Conservation (phyloP, 345 rosid species). For the Populus simonii region DNA sequence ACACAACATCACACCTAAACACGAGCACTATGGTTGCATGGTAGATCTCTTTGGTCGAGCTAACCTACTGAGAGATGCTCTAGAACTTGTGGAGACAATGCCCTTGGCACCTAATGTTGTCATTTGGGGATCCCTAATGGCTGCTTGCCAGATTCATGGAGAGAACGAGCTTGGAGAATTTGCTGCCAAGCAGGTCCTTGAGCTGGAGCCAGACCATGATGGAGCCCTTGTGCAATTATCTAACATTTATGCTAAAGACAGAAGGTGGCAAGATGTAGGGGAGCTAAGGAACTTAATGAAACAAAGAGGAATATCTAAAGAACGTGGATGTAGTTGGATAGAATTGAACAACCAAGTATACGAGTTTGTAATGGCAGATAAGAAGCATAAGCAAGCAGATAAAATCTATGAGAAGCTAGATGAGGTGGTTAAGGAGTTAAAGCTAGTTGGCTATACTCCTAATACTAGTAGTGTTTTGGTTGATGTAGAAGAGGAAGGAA, state of each 20-base stretch:
- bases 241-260: constrained; percentile 8
- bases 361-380: constrained; percentile 36
- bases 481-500: constrained; percentile 41
- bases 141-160: constrained; percentile 14
- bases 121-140: constrained; percentile 20
- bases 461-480: constrained; percentile 28
- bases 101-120: constrained; percentile 4
- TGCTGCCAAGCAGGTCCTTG: constrained; percentile 12
- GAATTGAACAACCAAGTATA: constrained; percentile 6
- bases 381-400: constrained; percentile 38
- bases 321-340: not conserved
- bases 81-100: constrained; percentile 11
- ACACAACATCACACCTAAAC: constrained; percentile 12
- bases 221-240: constrained; percentile 22
- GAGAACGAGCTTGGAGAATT: constrained; percentile 18
- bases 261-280: constrained; percentile 10
- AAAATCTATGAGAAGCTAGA: constrained; percentile 41
- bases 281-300: constrained; percentile 11
- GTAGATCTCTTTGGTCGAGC: constrained; percentile 16
- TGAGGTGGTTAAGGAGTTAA: constrained; percentile 35
- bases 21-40: constrained; percentile 17
- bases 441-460: constrained; percentile 26
- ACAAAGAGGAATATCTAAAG: constrained; percentile 9
- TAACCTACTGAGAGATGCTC: constrained; percentile 11
- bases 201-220: constrained; percentile 17